Percentiles rank a stretch among this genome's conserved stretches.
Evolutionary conservation across 805 yeast species (phyloP).

Genomic region (Lachancea thermotolerans): DNA sequence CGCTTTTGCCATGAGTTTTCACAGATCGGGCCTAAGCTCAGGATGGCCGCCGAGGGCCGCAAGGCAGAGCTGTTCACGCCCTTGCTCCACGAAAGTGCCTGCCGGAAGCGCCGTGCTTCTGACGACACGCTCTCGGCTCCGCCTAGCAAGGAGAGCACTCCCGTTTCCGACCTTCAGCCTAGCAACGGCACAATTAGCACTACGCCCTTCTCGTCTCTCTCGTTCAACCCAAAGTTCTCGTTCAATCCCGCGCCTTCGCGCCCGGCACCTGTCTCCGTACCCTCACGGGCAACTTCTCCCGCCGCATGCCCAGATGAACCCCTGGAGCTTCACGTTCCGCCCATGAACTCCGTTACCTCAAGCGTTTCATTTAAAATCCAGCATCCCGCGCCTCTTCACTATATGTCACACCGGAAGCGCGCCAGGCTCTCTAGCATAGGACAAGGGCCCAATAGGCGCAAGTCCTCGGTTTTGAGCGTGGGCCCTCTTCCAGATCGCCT

Average conservation of each 20-base stretch:
- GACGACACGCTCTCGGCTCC: no score
- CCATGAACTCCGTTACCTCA: slow-evolving; percentile 35
- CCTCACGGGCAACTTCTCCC: slow-evolving; percentile 1
- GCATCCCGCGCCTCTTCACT: slow-evolving; percentile 37
- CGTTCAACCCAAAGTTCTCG: background rate
- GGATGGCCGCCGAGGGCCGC: slow-evolving; percentile 52
- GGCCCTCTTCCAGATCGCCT: slow-evolving; percentile 59
- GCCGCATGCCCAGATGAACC: slow-evolving; percentile 6
- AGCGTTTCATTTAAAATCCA: slow-evolving; percentile 26
- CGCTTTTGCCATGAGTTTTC: slow-evolving; percentile 55
- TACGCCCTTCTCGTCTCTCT: background rate
- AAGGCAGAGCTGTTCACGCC: no score
- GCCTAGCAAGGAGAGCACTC: background rate
- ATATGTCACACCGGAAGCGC: slow-evolving; percentile 50
- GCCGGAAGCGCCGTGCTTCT: no score
- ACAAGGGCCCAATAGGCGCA: slow-evolving; percentile 34
- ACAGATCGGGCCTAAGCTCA: slow-evolving; percentile 50
- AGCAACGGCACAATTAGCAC: background rate
- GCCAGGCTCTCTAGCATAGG: slow-evolving; percentile 41
- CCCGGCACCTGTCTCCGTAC: background rate
- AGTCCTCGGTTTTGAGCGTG: slow-evolving; percentile 50
- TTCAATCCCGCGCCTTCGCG: background rate
- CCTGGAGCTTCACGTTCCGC: slow-evolving; percentile 31
- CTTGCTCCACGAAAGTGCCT: no score
- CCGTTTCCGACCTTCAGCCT: background rate